These are phyloP conservation scores for Beauveria medogensis DNA, from an alignment of 2,329 filamentous ascomycete species.

Conservation along the genomic window DNA sequence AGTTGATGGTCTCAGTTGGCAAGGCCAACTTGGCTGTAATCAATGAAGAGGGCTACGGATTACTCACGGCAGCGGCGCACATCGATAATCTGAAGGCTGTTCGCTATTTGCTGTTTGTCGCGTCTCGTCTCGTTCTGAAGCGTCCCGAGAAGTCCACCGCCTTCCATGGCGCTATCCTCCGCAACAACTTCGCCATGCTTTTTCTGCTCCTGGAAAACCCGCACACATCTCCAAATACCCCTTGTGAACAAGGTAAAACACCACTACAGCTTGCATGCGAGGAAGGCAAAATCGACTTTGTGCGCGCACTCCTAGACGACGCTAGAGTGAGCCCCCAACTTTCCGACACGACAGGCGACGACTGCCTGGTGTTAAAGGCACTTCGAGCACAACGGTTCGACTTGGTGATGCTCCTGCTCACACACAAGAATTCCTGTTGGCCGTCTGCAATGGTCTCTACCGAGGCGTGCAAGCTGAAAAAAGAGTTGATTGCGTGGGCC, in stretches of 20 bases:
- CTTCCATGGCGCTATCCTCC: neutral
- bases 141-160: neutral
- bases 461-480: neutral
- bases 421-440: neutral
- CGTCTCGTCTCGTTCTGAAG: no score
- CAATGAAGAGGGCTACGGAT: neutral
- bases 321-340: neutral
- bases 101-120: neutral
- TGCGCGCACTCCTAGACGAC: neutral
- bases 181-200: neutral
- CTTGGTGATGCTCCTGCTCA: neutral
- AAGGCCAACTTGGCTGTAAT: neutral
- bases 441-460: neutral
- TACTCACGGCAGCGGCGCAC: neutral
- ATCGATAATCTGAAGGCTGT: neutral
- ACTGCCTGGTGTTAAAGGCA: neutral
- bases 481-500: neutral
- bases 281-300: neutral
- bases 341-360: neutral
- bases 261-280: neutral
- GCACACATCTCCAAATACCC: neutral
- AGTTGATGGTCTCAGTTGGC: neutral
- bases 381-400: neutral
- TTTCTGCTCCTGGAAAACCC: neutral
- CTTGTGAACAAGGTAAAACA: neutral